Percentiles rank a stretch among this genome's conserved stretches.
phyloP scores from a whole-genome alignment of 2,329 filamentous ascomycete species.

The Phialocephala sp. region DNA sequence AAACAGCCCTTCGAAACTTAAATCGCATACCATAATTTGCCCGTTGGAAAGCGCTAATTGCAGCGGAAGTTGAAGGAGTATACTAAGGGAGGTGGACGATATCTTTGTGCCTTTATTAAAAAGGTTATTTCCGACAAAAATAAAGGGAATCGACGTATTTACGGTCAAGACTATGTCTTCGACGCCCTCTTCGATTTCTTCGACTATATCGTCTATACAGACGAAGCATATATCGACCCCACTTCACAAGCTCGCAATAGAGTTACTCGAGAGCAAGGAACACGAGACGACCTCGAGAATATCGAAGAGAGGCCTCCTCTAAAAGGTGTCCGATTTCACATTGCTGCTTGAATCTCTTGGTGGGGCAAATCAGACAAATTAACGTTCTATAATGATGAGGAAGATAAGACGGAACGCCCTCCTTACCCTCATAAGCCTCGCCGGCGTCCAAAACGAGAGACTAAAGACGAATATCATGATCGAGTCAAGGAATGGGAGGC shows the following conservation, averaged over 20 bases:
- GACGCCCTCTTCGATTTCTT: slow-evolving; percentile 18
- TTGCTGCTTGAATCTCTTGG: slow-evolving; percentile 23
- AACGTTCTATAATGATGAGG: slow-evolving; percentile 29
- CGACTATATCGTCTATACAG: slow-evolving; percentile 23
- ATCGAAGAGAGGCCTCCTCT: slow-evolving; percentile 19
- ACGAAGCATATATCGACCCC: slow-evolving; percentile 28
- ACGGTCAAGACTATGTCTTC: slow-evolving; percentile 10
- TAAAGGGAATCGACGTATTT: slow-evolving; percentile 9
- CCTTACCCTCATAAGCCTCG: slow-evolving; percentile 22
- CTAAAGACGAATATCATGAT: slow-evolving; percentile 18
- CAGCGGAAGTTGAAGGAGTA: slow-evolving; percentile 16
- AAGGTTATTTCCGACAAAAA: slow-evolving; percentile 21
- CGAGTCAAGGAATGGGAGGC: slow-evolving; percentile 23
- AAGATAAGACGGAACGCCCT: slow-evolving; percentile 17
- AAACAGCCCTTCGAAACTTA: slow-evolving; percentile 20
- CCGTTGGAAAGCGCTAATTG: slow-evolving; percentile 13
- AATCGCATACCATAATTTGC: slow-evolving; percentile 22
- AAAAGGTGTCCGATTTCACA: slow-evolving; percentile 23
- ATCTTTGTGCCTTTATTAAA: slow-evolving; percentile 20
- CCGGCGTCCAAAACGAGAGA: slow-evolving; percentile 3
- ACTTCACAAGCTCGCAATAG: slow-evolving; percentile 11
- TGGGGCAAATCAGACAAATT: slow-evolving; percentile 23
- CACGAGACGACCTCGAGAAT: slow-evolving; percentile 23
- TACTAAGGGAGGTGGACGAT: slow-evolving; percentile 19
- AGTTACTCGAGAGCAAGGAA: slow-evolving; percentile 22